A percentile compares a stretch with the other conserved stretches of the same genome.
phyloP scores from a whole-genome alignment of 2,329 filamentous ascomycete species.

The Exophiala viscosa region DNA sequence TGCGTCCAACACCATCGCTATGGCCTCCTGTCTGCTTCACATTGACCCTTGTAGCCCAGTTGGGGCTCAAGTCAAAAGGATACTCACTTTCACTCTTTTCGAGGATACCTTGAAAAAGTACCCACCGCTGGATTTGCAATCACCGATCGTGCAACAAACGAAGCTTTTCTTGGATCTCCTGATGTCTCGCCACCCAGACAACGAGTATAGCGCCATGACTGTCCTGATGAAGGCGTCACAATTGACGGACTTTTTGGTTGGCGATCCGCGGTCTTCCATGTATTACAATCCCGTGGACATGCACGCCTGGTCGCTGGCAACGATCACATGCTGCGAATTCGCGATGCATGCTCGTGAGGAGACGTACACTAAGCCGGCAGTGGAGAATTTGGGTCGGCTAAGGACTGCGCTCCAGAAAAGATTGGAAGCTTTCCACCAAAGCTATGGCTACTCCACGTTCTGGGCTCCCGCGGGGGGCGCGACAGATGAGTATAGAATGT shows the following conservation, averaged over 20 bases:
- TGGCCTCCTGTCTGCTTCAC: slow-evolving; percentile 1
- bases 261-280: background rate
- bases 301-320: slow-evolving; percentile 13
- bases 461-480: background rate
- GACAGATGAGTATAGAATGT: slow-evolving; percentile 3
- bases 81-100: background rate
- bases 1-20: background rate
- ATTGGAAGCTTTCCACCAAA: slow-evolving; percentile 15
- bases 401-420: slow-evolving; percentile 12
- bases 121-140: background rate
- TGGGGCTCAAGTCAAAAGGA: background rate
- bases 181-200: background rate
- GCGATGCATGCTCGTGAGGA: background rate
- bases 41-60: background rate
- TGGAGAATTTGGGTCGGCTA: slow-evolving; percentile 2
- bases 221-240: slow-evolving; percentile 1
- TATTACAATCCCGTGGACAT: slow-evolving; percentile 20
- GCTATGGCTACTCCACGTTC: slow-evolving; percentile 16
- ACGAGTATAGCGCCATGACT: background rate
- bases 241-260: background rate
- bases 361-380: slow-evolving; percentile 2
- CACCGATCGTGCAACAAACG: slow-evolving; percentile 5
- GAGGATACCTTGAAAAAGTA: background rate
- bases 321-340: slow-evolving; percentile 19
- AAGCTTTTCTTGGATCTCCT: slow-evolving; percentile 9